Base-by-base conservation (phyloP, 140 eudicot genomes). In the Oenanthe javanica region DNA sequence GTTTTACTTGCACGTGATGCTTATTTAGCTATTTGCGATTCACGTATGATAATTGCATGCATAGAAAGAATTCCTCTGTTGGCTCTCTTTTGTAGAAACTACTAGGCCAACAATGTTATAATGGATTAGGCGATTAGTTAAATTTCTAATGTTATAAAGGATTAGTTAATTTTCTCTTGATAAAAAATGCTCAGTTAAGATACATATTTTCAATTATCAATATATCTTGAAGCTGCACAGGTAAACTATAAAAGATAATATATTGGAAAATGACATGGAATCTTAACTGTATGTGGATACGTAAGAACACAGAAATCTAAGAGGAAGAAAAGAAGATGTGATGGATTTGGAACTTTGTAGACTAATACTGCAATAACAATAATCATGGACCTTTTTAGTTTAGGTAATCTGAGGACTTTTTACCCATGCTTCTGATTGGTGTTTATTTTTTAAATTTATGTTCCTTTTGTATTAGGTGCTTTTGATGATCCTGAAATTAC, bases 401-500 rank as follows among this genome's bases (percentile, higher is more conserved):
- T 12, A 10, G 73, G 73, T 25, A 67, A 57, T 45, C 4, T 67
- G 15, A 19, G 9, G 21, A 66, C 25, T 66, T 9, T 27, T n/a
- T 7, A 13, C 7, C 43, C 36, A 12, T 9, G 69, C 69, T n/a
- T n/a, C 0, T 15, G 3, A 48, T 59, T n/a, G 36, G 69, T 61
- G 12, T 8, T 38, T 40, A 4, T 27, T 21, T 9, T 75, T 5
- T 75, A n/a, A 23, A 75, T 21, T 47, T 23, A 31, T 48, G 9
- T 75, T 50, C 36, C 57, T 12, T 77, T 38, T 79, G 8, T 76
- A 45, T 46, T 49, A 95, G 99, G 99, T 85, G 99, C 97, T 72
- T 95, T 95, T 85, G 99, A 95, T 59, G 99, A 95, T 89, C 89
- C 99, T 5, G 99, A 95, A 82, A 95, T 95, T n/a, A 89, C 93